phyloP scores from a whole-genome alignment of 352 stramenopile species.

The Lagenidium sp. region DNA sequence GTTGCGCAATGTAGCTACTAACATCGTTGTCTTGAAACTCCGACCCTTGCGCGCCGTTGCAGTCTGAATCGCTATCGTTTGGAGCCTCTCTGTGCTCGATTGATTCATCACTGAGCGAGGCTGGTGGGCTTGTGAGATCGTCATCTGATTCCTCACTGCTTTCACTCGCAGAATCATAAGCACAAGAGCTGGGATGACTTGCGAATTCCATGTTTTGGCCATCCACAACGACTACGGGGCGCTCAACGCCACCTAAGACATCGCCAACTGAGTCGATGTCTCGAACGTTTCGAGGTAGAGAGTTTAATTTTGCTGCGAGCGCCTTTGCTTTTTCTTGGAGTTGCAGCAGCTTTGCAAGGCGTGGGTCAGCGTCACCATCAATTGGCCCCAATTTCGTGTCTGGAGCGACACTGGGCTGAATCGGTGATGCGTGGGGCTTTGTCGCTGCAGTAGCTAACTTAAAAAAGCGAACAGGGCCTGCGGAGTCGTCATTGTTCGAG shows the following conservation, averaged over 20 bases:
- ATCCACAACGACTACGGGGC: not conserved
- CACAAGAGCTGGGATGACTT: not conserved
- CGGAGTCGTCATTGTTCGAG: not conserved
- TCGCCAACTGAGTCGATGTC: not conserved
- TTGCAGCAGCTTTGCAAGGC: conserved; percentile 11
- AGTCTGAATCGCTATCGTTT: not conserved
- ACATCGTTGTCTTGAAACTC: not conserved
- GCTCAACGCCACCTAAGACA: conserved; percentile 1
- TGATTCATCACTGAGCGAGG: not conserved
- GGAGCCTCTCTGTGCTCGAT: not conserved
- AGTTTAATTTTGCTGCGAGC: conserved; percentile 7
- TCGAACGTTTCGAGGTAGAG: not conserved
- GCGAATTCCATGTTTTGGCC: not conserved
- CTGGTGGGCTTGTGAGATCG: not conserved
- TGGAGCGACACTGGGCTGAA: not conserved
- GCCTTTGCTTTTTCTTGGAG: conserved; percentile 11
- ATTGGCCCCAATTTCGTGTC: not conserved
- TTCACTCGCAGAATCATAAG: not conserved
- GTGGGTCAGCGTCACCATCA: not conserved
- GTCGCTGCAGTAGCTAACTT: not conserved
- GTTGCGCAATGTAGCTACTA: not conserved
- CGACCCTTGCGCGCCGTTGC: not conserved
- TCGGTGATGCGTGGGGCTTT: not conserved
- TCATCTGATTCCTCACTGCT: not conserved
- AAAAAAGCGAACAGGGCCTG: not conserved